These are phyloP conservation scores for Aspergillus caelatus DNA, from an alignment of 2,329 filamentous ascomycete species.

Conservation along the genomic window DNA sequence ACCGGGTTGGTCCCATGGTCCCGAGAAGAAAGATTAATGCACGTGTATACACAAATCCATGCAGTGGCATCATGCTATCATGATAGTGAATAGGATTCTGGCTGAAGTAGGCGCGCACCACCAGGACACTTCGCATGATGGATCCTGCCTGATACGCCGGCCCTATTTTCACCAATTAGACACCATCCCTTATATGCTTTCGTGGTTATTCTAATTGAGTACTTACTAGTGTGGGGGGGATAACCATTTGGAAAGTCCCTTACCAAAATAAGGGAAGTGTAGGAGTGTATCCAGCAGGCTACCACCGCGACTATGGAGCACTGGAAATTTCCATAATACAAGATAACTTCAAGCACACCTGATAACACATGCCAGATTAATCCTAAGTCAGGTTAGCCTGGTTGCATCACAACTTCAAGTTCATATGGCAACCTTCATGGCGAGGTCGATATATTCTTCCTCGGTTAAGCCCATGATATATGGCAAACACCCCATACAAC, in stretches of 20 bases:
- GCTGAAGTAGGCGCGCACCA: background rate
- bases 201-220: background rate
- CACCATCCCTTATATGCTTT: background rate
- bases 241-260: background rate
- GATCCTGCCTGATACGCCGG: background rate
- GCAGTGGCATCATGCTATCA: background rate
- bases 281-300: background rate
- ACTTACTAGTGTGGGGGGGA: background rate
- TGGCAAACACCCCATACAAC: background rate
- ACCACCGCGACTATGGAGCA: background rate
- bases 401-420: background rate
- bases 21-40: background rate
- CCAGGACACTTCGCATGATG: background rate
- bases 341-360: background rate
- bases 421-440: background rate
- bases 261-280: background rate
- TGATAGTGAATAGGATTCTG: background rate
- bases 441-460: background rate
- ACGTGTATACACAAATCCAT: background rate
- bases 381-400: background rate
- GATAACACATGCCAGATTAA: background rate
- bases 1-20: background rate
- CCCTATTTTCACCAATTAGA: background rate
- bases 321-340: background rate
- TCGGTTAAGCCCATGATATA: background rate